A percentile compares a stretch with the other conserved stretches of the same genome.
Evolutionary conservation across 768 basidiomycete species (phyloP).

Genomic region (Suillus variegatus): DNA sequence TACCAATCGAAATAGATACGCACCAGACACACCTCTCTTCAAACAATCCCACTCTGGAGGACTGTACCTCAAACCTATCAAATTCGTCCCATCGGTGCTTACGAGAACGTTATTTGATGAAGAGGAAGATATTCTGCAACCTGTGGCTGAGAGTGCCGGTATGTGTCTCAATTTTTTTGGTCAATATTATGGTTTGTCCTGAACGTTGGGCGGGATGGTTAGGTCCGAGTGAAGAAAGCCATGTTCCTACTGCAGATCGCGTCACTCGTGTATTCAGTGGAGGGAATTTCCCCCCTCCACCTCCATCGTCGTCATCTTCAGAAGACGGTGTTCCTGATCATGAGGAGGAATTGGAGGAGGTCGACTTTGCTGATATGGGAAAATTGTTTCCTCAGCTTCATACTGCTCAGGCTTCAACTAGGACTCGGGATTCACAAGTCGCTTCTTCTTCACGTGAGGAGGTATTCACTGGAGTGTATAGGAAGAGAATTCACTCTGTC

Average conservation of each 20-base stretch:
- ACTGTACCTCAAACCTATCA: constrained; percentile 65
- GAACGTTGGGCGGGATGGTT: not conserved
- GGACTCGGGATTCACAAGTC: not conserved
- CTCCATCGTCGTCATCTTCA: constrained; percentile 27
- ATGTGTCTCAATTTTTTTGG: constrained; percentile 22
- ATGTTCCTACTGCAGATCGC: constrained; percentile 70
- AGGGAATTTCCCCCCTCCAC: constrained; percentile 18
- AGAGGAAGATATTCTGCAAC: constrained; percentile 63
- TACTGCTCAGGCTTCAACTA: constrained; percentile 14
- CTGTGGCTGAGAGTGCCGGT: constrained; percentile 55
- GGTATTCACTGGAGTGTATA: constrained; percentile 40
- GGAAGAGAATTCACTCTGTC: not conserved
- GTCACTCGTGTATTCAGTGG: constrained; percentile 65
- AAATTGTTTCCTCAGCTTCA: constrained; percentile 47
- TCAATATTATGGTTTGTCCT: constrained; percentile 5
- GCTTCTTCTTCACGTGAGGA: constrained; percentile 25
- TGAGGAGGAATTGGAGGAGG: constrained; percentile 49
- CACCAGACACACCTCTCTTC: constrained; percentile 51
- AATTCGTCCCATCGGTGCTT: constrained; percentile 62
- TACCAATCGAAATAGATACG: constrained; percentile 19
- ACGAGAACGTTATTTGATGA: constrained; percentile 52
- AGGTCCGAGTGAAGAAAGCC: constrained; percentile 47
- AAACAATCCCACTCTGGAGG: constrained; percentile 55
- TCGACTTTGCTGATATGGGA: constrained; percentile 67
- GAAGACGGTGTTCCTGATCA: constrained; percentile 25